These are phyloP conservation scores for Xylariaceae sp. DNA, from an alignment of 2,329 filamentous ascomycete genomes.

Conservation along the genomic window DNA sequence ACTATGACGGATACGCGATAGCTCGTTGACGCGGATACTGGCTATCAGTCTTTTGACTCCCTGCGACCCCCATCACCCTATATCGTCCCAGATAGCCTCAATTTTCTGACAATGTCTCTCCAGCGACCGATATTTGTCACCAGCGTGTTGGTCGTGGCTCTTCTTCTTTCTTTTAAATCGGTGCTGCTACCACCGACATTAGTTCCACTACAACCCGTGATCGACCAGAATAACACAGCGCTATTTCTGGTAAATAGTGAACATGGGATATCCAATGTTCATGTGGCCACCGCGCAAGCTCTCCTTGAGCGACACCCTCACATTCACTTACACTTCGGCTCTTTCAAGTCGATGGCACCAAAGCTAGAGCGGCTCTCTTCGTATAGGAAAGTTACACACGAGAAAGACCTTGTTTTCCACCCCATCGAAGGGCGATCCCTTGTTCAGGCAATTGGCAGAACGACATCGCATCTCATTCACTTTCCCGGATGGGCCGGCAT, in stretches of 20 bases:
- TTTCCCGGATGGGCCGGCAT: slow-evolving; percentile 12
- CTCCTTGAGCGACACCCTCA: slow-evolving; percentile 19
- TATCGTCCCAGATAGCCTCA: no score
- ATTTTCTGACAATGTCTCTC: no score
- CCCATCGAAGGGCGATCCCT: slow-evolving; percentile 9
- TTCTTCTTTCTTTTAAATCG: no score
- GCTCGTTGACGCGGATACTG: no score
- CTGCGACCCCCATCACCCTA: no score
- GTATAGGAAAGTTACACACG: slow-evolving; percentile 1
- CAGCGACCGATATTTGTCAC: no score
- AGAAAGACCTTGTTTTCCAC: slow-evolving; percentile 16
- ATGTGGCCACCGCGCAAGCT: slow-evolving; percentile 17
- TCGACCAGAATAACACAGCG: slow-evolving; percentile 19
- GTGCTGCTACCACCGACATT: no score
- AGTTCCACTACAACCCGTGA: no score
- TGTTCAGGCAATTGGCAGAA: not conserved
- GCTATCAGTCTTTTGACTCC: no score
- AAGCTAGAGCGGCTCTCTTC: slow-evolving; percentile 14
- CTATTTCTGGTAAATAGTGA: slow-evolving; percentile 20
- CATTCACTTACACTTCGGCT: slow-evolving; percentile 19
- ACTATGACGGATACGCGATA: no score
- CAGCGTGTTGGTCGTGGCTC: no score
- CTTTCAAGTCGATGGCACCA: slow-evolving; percentile 11
- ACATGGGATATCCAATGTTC: slow-evolving; percentile 19
- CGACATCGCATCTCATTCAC: slow-evolving; percentile 3